Conservation (phyloP, 1,284 basidiomycete genomes). For the Trichosporon sp. region DNA sequence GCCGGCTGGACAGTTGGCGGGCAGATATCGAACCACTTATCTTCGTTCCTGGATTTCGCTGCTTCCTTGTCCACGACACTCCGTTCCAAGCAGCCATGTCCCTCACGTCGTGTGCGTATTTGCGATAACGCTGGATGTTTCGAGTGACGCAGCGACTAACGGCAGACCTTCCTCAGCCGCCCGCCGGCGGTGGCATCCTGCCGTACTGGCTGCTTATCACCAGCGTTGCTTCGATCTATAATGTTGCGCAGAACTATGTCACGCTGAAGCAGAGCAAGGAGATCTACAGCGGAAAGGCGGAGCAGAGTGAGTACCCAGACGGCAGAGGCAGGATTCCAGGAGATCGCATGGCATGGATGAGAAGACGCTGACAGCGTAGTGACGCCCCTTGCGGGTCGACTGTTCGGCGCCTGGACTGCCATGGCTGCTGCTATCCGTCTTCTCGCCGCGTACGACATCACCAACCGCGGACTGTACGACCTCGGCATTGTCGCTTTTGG, state of each 20-base stretch:
- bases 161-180: conserved; percentile 23
- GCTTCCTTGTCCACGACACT: neutral
- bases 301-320: conserved; percentile 41
- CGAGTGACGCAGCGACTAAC: neutral
- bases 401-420: conserved; percentile 83
- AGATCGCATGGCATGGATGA: too few relatives aligned
- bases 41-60: neutral
- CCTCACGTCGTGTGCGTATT: conserved; percentile 3
- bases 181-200: conserved; percentile 57
- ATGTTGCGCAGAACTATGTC: conserved; percentile 72
- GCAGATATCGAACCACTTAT: neutral
- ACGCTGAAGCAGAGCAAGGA: conserved; percentile 70
- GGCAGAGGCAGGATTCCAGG: neutral
- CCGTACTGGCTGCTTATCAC: conserved; percentile 81
- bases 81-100: neutral
- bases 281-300: conserved; percentile 63
- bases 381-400: conserved; percentile 72
- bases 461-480: conserved; percentile 74
- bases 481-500: conserved; percentile 81
- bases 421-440: conserved; percentile 71
- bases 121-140: neutral
- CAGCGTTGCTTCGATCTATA: conserved; percentile 69
- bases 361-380: conserved; percentile 56
- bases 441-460: conserved; percentile 82
- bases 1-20: neutral